Evolutionary conservation across 2,329 filamentous ascomycete species (phyloP), one percentile per base, ranked within the genome.

Genomic region (Ceratocystis smalleyi): DNA sequence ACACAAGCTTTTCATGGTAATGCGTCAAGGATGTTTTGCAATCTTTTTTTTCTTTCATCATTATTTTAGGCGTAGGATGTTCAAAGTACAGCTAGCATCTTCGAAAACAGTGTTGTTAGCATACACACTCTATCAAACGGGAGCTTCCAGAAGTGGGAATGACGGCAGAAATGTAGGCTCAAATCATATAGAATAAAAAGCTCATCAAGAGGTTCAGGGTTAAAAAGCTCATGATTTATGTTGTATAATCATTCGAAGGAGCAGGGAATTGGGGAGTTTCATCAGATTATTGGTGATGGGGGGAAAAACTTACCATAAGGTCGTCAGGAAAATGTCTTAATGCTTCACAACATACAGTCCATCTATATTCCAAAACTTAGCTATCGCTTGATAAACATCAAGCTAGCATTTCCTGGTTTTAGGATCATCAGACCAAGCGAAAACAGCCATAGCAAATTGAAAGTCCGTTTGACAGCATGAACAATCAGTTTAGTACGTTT

Each of bases 401-500:
- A 7, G 27, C 47, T n/a, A 7, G 27, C 40, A 12, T 65, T 65
- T 65, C 51, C 59, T 43, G 55, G 40, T 43, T 47, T 60, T 8
- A 55, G 32, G 45, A 32, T 57, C 47, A n/a, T 15, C 4, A 35
- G 32, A 30, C 45, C 55, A 35, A 32, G 22, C 32, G 47, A 55
- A 4, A 45, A 24, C 60, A 59, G 60, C 51, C 57, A 63, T 78
- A 49, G 30, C 40, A 49, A 79, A 65, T 77, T 82, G 79, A 94
- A 92, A 74, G 92, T 84, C 83, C 86, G 86, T 76, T 86, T 88
- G 81, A 92, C 91, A 75, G 86, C 85, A 75, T 80, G 79, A 68
- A 83, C 62, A 19, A 57, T 10, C 47, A 61, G 12, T 51, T 63
- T 43, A 62, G 45, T 30, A 55, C 61, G 61, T 61, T 84, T 86